These are phyloP conservation scores for Petasospora fabianii DNA, from an alignment of 1,139 yeast species.

Conservation along the genomic window DNA sequence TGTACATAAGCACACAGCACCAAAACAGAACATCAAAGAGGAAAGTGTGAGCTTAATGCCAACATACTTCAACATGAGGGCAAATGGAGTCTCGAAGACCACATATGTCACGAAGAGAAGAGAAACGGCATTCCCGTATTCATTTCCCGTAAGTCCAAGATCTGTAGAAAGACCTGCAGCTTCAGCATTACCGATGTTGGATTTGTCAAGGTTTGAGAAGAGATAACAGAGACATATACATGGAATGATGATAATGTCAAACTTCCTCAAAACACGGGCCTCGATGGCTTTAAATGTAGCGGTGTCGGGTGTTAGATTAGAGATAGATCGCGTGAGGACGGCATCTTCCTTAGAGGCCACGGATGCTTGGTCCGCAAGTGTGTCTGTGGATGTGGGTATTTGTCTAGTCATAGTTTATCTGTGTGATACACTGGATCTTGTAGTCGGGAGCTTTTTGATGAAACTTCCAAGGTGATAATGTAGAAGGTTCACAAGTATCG, in stretches of 20 bases:
- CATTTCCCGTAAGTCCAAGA: conserved; percentile 42
- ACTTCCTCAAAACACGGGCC: conserved; percentile 40
- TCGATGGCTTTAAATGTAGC: conserved; percentile 22
- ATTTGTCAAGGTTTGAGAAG: conserved; percentile 53
- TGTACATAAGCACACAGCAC: conserved; percentile 48
- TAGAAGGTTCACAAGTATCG: too few species aligned
- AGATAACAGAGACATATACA: conserved; percentile 50
- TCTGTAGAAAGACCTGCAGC: conserved; percentile 54
- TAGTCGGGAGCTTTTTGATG: too few species aligned
- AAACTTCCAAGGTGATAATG: too few species aligned
- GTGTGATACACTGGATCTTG: too few species aligned
- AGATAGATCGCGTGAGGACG: too few species aligned
- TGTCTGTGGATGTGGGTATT: too few species aligned
- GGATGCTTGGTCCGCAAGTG: too few species aligned
- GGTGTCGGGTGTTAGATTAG: conserved; percentile 3
- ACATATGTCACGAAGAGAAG: conserved; percentile 56
- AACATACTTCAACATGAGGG: conserved; percentile 35
- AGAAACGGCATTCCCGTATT: conserved; percentile 52
- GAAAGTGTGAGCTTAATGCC: conserved; percentile 30
- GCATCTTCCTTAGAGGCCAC: too few species aligned
- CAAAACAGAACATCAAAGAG: conserved; percentile 40
- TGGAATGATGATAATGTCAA: conserved; percentile 51
- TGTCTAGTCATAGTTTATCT: too few species aligned
- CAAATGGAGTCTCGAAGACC: conserved; percentile 50
- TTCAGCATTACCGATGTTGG: conserved; percentile 58